phyloP scores from a whole-genome alignment of 2,329 filamentous ascomycete species.

The Claviceps sp. region DNA sequence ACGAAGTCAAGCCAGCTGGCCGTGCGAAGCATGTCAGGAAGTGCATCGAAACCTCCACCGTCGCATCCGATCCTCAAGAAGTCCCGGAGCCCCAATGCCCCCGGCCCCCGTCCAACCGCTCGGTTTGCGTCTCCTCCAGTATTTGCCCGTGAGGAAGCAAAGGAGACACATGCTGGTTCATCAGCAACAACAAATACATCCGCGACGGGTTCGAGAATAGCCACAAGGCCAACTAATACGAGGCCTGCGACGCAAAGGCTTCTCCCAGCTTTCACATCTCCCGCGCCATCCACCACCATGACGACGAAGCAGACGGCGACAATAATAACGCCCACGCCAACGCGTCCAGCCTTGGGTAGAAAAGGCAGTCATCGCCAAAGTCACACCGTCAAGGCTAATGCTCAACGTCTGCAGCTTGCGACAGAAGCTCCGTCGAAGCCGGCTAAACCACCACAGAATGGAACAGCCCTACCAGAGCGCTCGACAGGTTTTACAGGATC shows the following conservation, averaged over 20 bases:
- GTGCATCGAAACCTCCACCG: conserved; percentile 30
- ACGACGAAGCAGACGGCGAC: not conserved
- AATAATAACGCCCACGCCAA: conserved; percentile 17
- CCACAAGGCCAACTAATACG: conserved; percentile 13
- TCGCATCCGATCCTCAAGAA: conserved; percentile 49
- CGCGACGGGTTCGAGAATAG: conserved; percentile 18
- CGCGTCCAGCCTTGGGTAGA: conserved; percentile 31
- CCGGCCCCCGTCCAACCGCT: conserved; percentile 43
- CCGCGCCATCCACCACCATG: conserved; percentile 14
- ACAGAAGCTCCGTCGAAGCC: not conserved
- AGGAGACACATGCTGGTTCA: conserved; percentile 22
- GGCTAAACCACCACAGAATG: conserved; percentile 11
- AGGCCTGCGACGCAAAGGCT: conserved; percentile 22
- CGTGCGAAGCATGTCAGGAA: conserved; percentile 23
- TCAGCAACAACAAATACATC: conserved; percentile 29
- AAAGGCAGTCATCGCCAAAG: conserved; percentile 33
- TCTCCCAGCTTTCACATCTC: conserved; percentile 24
- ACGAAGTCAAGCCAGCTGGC: conserved; percentile 11
- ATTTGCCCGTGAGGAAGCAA: conserved; percentile 29
- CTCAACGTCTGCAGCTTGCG: not conserved
- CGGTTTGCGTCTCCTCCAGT: conserved; percentile 44
- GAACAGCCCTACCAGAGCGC: conserved; percentile 16
- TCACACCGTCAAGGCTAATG: conserved; percentile 15
- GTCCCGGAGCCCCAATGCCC: conserved; percentile 36
- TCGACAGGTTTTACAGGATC: not conserved